A percentile compares a stretch with the other conserved stretches of the same genome.
These are phyloP conservation scores for Colletotrichum liaoningense DNA, from an alignment of 2,329 filamentous ascomycete species.

Conservation along the genomic window DNA sequence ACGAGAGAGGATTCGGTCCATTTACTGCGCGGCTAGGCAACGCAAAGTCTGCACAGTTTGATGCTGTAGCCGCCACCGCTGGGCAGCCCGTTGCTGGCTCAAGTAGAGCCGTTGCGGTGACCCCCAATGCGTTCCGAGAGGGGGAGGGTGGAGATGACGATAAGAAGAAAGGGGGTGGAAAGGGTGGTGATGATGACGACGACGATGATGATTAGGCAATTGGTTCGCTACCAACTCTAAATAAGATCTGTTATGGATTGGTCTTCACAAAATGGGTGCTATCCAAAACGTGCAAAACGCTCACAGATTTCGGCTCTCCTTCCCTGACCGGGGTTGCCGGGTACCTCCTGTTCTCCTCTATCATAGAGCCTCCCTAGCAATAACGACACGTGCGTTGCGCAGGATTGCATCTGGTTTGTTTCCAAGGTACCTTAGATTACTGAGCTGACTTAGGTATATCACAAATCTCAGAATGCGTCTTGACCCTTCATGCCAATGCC, in stretches of 20 bases:
- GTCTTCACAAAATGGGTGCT: too few relatives aligned
- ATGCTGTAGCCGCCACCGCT: constrained; percentile 52
- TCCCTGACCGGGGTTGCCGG: too few relatives aligned
- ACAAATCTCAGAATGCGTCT: not conserved
- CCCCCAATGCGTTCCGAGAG: constrained; percentile 30
- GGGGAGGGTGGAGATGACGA: constrained; percentile 36
- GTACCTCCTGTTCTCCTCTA: too few relatives aligned
- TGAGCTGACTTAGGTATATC: not conserved
- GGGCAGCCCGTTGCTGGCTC: constrained; percentile 46
- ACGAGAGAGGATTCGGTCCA: constrained; percentile 45
- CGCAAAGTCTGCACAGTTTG: constrained; percentile 50
- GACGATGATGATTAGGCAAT: constrained; percentile 31
- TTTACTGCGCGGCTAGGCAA: constrained; percentile 46
- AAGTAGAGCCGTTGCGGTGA: constrained; percentile 32
- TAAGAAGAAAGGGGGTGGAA: constrained; percentile 39
- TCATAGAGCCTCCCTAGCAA: too few relatives aligned
- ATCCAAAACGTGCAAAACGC: too few relatives aligned
- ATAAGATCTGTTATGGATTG: too few relatives aligned
- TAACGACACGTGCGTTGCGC: too few relatives aligned
- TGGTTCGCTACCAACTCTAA: too few relatives aligned
- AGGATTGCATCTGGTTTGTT: too few relatives aligned
- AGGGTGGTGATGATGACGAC: constrained; percentile 36
- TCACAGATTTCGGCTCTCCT: too few relatives aligned
- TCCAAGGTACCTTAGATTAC: too few relatives aligned
- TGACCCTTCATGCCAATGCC: not conserved